phyloP scores from a whole-genome alignment of 352 stramenopile genomes.

The Globisporangium splendens region DNA sequence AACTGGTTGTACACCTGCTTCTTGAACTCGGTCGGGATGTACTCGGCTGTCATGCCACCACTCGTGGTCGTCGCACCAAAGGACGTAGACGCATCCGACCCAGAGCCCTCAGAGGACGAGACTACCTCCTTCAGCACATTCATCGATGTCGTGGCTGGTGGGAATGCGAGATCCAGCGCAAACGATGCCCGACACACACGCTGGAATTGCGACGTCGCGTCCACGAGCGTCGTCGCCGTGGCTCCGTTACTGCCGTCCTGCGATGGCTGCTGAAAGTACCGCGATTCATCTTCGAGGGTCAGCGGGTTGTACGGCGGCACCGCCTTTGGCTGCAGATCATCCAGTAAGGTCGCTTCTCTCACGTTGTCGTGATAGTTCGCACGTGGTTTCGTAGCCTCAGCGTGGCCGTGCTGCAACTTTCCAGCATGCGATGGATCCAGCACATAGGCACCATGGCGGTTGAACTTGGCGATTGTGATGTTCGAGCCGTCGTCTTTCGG shows the following conservation, averaged over 20 bases:
- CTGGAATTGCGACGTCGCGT: constrained; percentile 46
- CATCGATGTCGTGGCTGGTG: constrained; percentile 41
- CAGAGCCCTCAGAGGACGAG: constrained; percentile 43
- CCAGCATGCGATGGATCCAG: constrained; percentile 67
- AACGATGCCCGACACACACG: constrained; percentile 33
- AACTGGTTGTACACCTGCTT: constrained; percentile 86
- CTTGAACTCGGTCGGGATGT: constrained; percentile 84
- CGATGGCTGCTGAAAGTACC: constrained; percentile 72
- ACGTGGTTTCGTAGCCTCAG: constrained; percentile 31
- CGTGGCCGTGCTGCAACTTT: constrained; percentile 32
- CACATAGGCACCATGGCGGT: constrained; percentile 79
- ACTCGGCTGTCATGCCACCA: constrained; percentile 59
- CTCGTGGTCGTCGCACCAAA: constrained; percentile 26
- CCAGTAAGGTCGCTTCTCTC: constrained; percentile 59
- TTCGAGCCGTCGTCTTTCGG: constrained; percentile 48
- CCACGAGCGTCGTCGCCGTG: constrained; percentile 2
- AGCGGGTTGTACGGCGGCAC: constrained; percentile 65
- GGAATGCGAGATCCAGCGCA: constrained; percentile 55
- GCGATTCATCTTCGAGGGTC: constrained; percentile 76
- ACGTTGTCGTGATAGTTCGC: constrained; percentile 48
- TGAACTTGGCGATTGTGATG: constrained; percentile 87
- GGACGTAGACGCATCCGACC: constrained; percentile 43
- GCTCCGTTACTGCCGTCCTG: constrained; percentile 13
- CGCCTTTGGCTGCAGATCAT: constrained; percentile 60
- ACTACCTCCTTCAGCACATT: constrained; percentile 64